Conservation (phyloP, 306 rosid species). For the Sicyos edulis region DNA sequence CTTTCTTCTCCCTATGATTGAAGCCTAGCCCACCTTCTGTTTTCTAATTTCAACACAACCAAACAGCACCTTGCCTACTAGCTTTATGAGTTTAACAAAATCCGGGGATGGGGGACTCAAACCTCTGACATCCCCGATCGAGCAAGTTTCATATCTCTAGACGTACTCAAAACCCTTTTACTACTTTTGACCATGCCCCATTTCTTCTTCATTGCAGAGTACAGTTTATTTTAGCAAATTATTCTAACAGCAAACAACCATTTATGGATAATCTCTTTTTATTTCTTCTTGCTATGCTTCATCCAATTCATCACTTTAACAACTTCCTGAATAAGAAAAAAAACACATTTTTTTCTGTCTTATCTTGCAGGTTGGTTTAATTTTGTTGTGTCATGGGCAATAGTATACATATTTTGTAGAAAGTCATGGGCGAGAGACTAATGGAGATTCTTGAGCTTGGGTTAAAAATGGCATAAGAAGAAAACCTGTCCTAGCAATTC, state of each 20-base stretch:
- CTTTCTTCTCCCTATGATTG: not conserved
- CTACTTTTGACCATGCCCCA: constrained; percentile 3
- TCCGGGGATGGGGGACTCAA: too few relatives aligned
- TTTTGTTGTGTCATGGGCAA: not conserved
- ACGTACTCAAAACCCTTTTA: not conserved
- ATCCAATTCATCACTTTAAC: not conserved
- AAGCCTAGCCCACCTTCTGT: not conserved
- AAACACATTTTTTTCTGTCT: not conserved
- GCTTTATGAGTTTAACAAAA: too few relatives aligned
- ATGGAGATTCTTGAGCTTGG: constrained; percentile 17
- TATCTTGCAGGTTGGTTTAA: constrained; percentile 5
- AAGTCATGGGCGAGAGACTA: not conserved
- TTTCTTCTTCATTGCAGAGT: not conserved
- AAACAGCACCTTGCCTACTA: too few relatives aligned
- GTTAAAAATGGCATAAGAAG: not conserved
- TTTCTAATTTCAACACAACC: not conserved
- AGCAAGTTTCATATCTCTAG: too few relatives aligned
- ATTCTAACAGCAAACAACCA: not conserved
- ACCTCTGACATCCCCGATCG: too few relatives aligned
- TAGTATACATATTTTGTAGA: constrained; percentile 8
- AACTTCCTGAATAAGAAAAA: not conserved
- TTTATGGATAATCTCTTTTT: not conserved
- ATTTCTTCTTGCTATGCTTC: not conserved
- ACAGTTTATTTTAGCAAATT: constrained; percentile 2
- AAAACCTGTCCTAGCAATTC: constrained; percentile 27